Evolutionary conservation across 2,329 filamentous ascomycete genomes (phyloP), one percentile per base, ranked within the genome.

Genomic region (Colletotrichum liaoningense): DNA sequence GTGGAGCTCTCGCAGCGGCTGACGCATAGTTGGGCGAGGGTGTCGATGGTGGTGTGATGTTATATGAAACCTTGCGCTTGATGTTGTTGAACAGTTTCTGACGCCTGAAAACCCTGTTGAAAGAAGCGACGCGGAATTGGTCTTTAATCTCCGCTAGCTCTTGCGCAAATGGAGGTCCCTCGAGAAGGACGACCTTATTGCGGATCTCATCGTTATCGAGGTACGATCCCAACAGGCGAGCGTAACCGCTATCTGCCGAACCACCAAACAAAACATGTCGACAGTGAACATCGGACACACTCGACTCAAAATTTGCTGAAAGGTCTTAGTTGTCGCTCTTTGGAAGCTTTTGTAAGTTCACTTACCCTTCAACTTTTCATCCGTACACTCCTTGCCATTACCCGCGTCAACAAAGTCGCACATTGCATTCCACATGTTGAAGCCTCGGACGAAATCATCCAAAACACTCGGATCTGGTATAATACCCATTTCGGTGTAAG

Each of bases 401-500:
- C 84, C 84, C 11, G 82, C 83, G 77, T 85, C 83, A 28, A 85
- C 79, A 68, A 81, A 84, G 52, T 85, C 83, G 73, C 81, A 84
- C 24, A 82, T 67, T 1, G 77, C 65, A 60, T 81, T 74, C 26
- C 78, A 80, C 75, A 81, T 84, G 65, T 85, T 85, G 77, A 86
- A 85, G 0, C 83, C 84, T 22, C 81, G 81, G 16, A 84, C 79
- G 70, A 85, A 86, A 2, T 78, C 75, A 26, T 76, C 69, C 52
- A 86, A 75, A 0, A 75, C 73, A 7, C 75, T 73, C 4, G 75
- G 58, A 11, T 79, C 70, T 11, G 64, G 46, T 14, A 84, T 52
- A 9, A 83, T 76, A 2, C 75, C 75, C 11, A 70, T 70, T 42
- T 81, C 77, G 24, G 74, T 77, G 71, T 85, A 86, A 16, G 76